A percentile compares a stretch with the other conserved stretches of the same genome.
These are phyloP conservation scores for Tylopilus balloui DNA, from an alignment of 768 basidiomycete species.

Conservation along the genomic window DNA sequence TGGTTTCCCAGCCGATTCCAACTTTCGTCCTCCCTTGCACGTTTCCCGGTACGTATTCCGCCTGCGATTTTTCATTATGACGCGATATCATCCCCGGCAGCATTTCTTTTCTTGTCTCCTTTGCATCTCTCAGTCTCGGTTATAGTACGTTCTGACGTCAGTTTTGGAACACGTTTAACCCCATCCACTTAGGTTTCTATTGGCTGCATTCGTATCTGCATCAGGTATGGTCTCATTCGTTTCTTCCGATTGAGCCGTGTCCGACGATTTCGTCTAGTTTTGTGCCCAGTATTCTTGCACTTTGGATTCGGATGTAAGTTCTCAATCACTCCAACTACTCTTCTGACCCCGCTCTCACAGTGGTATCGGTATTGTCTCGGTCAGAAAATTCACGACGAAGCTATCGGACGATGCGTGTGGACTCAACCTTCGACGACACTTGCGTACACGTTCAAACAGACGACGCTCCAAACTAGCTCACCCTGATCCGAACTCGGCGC, in stretches of 20 bases:
- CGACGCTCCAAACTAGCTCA: slow-evolving; percentile 11
- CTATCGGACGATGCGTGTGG: slow-evolving; percentile 4
- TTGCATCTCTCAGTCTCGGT: background rate
- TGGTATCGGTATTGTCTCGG: slow-evolving; percentile 8
- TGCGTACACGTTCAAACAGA: slow-evolving; percentile 10
- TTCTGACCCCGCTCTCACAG: background rate
- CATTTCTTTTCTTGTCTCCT: background rate
- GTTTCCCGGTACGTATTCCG: background rate
- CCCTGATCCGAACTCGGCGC: slow-evolving; percentile 6
- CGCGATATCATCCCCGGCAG: background rate
- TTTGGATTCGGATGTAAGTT: too few species aligned
- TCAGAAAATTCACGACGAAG: slow-evolving; percentile 9
- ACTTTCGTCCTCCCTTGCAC: slow-evolving; percentile 13
- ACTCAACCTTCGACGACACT: slow-evolving; percentile 10
- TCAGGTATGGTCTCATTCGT: too few species aligned
- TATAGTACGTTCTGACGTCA: background rate
- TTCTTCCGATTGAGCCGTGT: too few species aligned
- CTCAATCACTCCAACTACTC: background rate
- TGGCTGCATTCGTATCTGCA: too few species aligned
- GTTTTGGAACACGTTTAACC: background rate
- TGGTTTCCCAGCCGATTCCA: slow-evolving; percentile 3
- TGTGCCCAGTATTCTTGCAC: too few species aligned
- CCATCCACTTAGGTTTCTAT: background rate
- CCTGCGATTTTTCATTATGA: too few species aligned
- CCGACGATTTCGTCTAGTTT: too few species aligned